These are phyloP conservation scores for Fusarium continuum DNA, from an alignment of 2,329 filamentous ascomycete species.

Conservation along the genomic window DNA sequence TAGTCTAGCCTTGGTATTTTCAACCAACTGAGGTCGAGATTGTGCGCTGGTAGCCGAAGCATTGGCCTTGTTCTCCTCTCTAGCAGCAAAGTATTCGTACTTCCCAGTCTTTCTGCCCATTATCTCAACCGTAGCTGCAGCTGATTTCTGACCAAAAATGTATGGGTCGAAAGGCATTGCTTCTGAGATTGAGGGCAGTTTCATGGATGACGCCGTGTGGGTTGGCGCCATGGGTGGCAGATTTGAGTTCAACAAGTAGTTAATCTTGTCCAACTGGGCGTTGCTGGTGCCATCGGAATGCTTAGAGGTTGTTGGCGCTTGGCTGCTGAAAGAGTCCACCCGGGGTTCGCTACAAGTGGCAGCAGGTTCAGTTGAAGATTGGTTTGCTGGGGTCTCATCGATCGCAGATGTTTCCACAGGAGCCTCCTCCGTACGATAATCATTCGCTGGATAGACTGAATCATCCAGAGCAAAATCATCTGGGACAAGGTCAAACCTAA, in stretches of 20 bases:
- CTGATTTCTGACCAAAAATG: background rate
- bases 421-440: background rate
- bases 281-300: background rate
- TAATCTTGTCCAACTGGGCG: background rate
- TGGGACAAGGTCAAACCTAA: constrained; percentile 21
- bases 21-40: background rate
- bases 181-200: constrained; percentile 35
- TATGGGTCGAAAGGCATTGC: constrained; percentile 9
- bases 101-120: constrained; percentile 52
- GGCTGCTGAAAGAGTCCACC: background rate
- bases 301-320: background rate
- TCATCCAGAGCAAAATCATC: constrained; percentile 1
- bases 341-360: background rate
- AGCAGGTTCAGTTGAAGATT: background rate
- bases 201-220: background rate
- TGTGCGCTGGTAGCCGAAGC: constrained; percentile 5
- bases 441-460: background rate
- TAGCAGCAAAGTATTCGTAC: constrained; percentile 51
- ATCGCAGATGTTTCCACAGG: background rate
- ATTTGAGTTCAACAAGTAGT: constrained; percentile 3
- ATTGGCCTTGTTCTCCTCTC: constrained; percentile 49
- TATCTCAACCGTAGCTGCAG: constrained; percentile 35
- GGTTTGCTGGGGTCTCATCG: background rate
- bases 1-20: background rate
- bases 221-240: constrained; percentile 12